Conservation (phyloP, 768 basidiomycete species). For the Pholiota conissans region DNA sequence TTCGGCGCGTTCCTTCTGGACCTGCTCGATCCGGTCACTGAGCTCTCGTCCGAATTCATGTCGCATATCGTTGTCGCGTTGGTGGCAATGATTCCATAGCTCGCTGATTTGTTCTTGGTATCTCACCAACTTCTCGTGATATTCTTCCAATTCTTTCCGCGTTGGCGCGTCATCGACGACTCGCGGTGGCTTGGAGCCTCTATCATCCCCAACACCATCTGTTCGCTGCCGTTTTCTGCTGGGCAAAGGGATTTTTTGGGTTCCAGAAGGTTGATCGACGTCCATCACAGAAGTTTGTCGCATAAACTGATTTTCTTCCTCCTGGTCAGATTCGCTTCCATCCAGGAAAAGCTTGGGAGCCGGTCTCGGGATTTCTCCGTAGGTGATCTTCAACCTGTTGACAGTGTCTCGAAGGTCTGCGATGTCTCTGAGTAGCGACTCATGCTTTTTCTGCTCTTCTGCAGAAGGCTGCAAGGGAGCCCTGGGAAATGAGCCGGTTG, state of each 20-base stretch:
- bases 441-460: constrained; percentile 3
- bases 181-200: background rate
- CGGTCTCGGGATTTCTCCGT: background rate
- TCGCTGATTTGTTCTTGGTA: constrained; percentile 10
- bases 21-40: constrained; percentile 12
- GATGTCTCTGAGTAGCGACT: background rate
- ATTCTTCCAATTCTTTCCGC: constrained; percentile 12
- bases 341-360: background rate
- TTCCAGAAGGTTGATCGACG: background rate
- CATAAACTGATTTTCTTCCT: background rate
- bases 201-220: background rate
- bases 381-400: background rate
- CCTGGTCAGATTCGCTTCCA: background rate
- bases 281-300: background rate
- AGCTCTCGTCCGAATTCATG: constrained; percentile 10
- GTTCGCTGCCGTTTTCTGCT: background rate
- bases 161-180: background rate
- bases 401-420: constrained; percentile 1
- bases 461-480: constrained; percentile 3
- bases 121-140: constrained; percentile 6
- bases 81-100: constrained; percentile 12
- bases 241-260: background rate
- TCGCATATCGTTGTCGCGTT: constrained; percentile 9
- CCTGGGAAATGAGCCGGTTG: constrained; percentile 10
- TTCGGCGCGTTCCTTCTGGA: constrained; percentile 12